Percentiles rank a stretch among this genome's conserved stretches.
phyloP scores from a whole-genome alignment of 2,329 filamentous ascomycete species.

The Zymoseptoria tritici region DNA sequence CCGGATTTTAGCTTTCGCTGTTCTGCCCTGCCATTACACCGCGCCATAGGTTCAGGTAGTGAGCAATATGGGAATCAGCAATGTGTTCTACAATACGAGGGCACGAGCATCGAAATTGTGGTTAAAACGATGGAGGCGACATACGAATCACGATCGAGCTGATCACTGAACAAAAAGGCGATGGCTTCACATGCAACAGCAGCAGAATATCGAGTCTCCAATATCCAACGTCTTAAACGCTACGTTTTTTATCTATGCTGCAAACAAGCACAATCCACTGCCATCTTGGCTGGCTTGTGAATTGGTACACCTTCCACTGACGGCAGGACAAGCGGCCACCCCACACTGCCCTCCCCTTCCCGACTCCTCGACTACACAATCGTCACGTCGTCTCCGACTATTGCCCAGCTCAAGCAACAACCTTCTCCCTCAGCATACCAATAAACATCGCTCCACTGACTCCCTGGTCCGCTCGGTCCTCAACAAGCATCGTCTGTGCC shows the following conservation, averaged over 20 bases:
- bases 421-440: slow-evolving; percentile 89
- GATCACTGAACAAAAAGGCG: no score
- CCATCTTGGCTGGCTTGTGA: neutral
- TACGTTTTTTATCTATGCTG: neutral
- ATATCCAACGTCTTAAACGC: neutral
- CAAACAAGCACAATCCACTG: neutral
- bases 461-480: slow-evolving; percentile 89
- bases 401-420: slow-evolving; percentile 35
- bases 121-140: no score
- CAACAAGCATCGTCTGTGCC: slow-evolving; percentile 92
- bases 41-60: no score
- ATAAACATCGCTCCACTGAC: slow-evolving; percentile 92
- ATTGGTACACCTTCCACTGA: no score
- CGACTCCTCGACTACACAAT: neutral
- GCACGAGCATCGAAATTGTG: no score
- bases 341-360: neutral
- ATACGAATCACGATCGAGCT: no score
- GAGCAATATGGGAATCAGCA: no score
- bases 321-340: no score
- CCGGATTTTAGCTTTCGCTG: neutral
- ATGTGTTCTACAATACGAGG: no score
- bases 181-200: no score
- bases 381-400: neutral
- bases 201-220: neutral
- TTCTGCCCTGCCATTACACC: neutral